These are phyloP conservation scores for Periconia macrospinosa DNA, from an alignment of 2,329 filamentous ascomycete genomes.

Conservation along the genomic window DNA sequence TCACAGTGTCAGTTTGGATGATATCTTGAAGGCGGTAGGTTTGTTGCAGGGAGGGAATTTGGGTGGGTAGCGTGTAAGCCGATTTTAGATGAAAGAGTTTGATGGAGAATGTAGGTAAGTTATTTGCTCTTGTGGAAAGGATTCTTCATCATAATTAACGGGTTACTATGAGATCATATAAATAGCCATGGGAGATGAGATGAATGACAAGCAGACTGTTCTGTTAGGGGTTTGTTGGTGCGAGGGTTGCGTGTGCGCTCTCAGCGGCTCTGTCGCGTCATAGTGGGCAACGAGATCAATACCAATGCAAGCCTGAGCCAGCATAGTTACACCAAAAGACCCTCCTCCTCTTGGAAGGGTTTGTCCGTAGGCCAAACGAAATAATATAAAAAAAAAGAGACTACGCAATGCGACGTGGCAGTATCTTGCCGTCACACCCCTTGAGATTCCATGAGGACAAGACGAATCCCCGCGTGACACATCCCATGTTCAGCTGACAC, in stretches of 20 bases:
- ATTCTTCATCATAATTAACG: too few species aligned
- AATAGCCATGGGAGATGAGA: too few species aligned
- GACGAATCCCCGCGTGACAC: conserved; percentile 4
- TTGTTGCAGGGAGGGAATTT: background rate
- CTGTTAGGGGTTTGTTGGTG: too few species aligned
- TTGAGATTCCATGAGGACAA: background rate
- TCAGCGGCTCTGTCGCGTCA: background rate
- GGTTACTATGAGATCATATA: too few species aligned
- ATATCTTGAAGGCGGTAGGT: conserved; percentile 17
- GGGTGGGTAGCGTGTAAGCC: background rate
- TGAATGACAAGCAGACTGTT: too few species aligned
- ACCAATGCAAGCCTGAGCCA: too few species aligned
- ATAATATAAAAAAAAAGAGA: background rate
- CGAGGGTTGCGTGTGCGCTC: too few species aligned
- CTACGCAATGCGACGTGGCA: background rate
- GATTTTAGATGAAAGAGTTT: too few species aligned
- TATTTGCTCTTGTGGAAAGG: too few species aligned
- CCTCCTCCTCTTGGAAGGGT: background rate
- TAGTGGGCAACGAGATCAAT: background rate
- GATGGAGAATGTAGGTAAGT: too few species aligned
- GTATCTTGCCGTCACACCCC: background rate
- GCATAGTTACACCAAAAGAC: too few species aligned
- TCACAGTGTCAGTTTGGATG: conserved; percentile 13
- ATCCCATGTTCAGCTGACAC: conserved; percentile 2
- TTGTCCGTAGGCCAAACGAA: background rate